Evolutionary conservation across 768 basidiomycete species (phyloP).

Genomic region (Chalciporus piperatus): DNA sequence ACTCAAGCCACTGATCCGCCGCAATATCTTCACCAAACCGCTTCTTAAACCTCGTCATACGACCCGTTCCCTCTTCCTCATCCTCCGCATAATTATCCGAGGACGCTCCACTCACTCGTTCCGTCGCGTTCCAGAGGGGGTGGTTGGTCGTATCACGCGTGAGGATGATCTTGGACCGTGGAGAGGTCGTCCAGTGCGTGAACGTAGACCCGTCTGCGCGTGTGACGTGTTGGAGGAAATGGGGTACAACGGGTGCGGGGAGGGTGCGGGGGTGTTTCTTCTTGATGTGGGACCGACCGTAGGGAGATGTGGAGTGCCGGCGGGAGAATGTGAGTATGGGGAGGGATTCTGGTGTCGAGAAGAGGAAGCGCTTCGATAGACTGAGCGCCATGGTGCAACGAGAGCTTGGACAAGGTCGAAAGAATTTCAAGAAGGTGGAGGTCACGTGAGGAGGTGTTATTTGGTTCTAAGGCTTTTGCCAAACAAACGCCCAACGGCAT

Average conservation of each 20-base stretch:
- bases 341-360: neutral
- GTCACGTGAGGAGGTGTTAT: constrained; percentile 10
- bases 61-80: constrained; percentile 68
- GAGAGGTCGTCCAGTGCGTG: constrained; percentile 86
- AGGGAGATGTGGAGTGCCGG: constrained; percentile 67
- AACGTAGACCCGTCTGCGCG: constrained; percentile 89
- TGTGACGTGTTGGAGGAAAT: constrained; percentile 81
- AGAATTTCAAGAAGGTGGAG: neutral
- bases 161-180: constrained; percentile 69
- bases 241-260: constrained; percentile 82
- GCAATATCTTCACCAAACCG: constrained; percentile 58
- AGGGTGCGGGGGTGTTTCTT: constrained; percentile 63
- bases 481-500: too few species aligned
- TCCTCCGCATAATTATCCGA: constrained; percentile 51
- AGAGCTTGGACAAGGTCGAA: neutral
- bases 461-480: constrained; percentile 21
- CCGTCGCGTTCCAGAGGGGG: constrained; percentile 77
- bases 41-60: constrained; percentile 77
- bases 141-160: constrained; percentile 89
- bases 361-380: constrained; percentile 13
- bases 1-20: constrained; percentile 28
- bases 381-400: constrained; percentile 13
- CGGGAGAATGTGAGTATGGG: constrained; percentile 29
- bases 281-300: constrained; percentile 83
- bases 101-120: constrained; percentile 46